A percentile compares a stretch with the other conserved stretches of the same genome.
phyloP scores from a whole-genome alignment of 805 yeast species.

The Ogataea saltuana region DNA sequence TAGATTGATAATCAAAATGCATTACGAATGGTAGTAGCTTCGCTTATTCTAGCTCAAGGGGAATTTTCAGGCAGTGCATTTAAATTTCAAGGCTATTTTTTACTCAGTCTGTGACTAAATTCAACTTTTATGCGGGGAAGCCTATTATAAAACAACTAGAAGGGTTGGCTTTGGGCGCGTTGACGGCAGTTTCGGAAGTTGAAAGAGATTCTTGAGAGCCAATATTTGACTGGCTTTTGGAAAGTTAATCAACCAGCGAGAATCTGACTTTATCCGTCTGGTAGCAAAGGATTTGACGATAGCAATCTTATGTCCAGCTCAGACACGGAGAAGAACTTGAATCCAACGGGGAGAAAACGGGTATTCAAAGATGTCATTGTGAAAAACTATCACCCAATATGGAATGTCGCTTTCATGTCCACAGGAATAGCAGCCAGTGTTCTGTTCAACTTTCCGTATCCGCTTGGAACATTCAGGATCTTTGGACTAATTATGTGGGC shows the following conservation, averaged over 20 bases:
- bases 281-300: background rate
- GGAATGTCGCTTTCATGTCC: constrained; percentile 78
- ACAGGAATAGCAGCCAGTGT: constrained; percentile 67
- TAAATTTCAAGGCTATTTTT: no score
- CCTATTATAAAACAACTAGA: no score
- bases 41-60: background rate
- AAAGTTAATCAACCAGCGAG: no score
- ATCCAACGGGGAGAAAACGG: background rate
- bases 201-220: no score
- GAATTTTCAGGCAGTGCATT: background rate
- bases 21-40: background rate
- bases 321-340: background rate
- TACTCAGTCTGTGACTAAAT: no score
- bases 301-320: background rate
- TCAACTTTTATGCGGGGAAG: no score
- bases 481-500: constrained; percentile 45
- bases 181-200: no score
- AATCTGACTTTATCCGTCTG: no score
- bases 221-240: no score
- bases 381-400: constrained; percentile 47
- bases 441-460: constrained; percentile 56
- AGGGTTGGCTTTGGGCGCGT: no score
- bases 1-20: constrained; percentile 11
- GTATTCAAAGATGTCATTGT: constrained; percentile 20
- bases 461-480: constrained; percentile 23